phyloP scores from a whole-genome alignment of 2,329 filamentous ascomycete species.

The Venturiaceae sp. region DNA sequence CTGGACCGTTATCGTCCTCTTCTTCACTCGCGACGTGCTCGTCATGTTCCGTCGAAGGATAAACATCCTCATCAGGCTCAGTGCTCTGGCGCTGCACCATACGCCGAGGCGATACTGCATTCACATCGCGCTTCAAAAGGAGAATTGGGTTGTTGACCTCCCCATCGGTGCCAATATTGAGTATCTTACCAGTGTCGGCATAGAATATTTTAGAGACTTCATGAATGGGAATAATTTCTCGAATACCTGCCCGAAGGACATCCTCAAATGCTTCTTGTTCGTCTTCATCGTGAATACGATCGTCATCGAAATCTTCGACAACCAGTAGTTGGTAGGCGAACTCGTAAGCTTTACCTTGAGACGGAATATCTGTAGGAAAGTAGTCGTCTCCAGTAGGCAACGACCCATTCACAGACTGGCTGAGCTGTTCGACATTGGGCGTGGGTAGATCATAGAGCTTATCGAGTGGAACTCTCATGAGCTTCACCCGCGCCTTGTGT shows the following conservation, averaged over 20 bases:
- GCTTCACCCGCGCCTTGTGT: constrained; percentile 79
- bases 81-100: constrained; percentile 38
- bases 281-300: constrained; percentile 57
- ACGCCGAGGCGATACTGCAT: constrained; percentile 51
- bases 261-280: constrained; percentile 53
- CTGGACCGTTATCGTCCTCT: constrained; percentile 30
- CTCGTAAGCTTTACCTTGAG: constrained; percentile 43
- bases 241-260: constrained; percentile 51
- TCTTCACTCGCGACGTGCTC: constrained; percentile 27
- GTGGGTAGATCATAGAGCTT: constrained; percentile 36
- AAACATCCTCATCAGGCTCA: constrained; percentile 22
- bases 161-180: constrained; percentile 66
- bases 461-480: constrained; percentile 60
- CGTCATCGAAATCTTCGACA: constrained; percentile 72
- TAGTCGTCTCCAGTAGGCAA: constrained; percentile 12
- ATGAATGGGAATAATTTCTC: constrained; percentile 59
- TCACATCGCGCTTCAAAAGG: constrained; percentile 60
- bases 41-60: constrained; percentile 22
- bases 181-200: constrained; percentile 77
- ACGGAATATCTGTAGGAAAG: constrained; percentile 22
- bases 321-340: constrained; percentile 76
- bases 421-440: not conserved
- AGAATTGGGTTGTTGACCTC: constrained; percentile 65
- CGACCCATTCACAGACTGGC: constrained; percentile 10
- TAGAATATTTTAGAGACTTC: constrained; percentile 88